Evolutionary conservation across 2,329 filamentous ascomycete species (phyloP), one percentile per base, ranked within the genome.

Genomic region (Apiospora hydei): DNA sequence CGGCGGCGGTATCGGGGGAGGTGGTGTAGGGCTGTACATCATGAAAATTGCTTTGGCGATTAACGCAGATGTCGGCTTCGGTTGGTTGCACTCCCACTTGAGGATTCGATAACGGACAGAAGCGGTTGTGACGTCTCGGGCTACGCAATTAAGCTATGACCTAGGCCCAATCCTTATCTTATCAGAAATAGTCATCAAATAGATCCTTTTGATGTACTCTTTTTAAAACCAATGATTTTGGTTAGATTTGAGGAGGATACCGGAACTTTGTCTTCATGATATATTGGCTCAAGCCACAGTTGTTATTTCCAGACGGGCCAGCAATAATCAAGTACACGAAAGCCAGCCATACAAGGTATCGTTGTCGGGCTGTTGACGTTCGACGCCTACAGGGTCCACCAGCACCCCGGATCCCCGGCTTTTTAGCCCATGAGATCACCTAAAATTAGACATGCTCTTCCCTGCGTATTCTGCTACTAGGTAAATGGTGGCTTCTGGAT

Each of bases 1-100:
- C 0, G 93, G 93, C 1, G 93, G 92, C 21, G 91, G 92, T 11
- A 91, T 87, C 0, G 93, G 93, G 38, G 92, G 92, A 16, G 86
- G 85, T 61, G 88, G 85, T 6, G 86, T 82, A 72, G 88, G 86
- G 73, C 85, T 82, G 67, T 77, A 78, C 76, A 78, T 79, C 46
- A 57, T 72, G 53, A 41, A 5, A 47, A 30, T 11, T 41, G 14
- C 30, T 34, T 6, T 14, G 8, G 66, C 47, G 18, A 26, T n/a
- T 5, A 13, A 10, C 7, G 10, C 41, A 21, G 66, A 46, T 68
- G 41, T 13, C 30, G 41, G 6, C n/a, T 34, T 68, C 2, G 21
- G 16, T 14, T 64, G 41, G 57, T n/a, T 8, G 34, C 30, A 38
- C 30, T 61, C 14, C 30, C 34, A 38, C 30, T 61, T 38, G 30